These are phyloP conservation scores for Kazachstania bromeliacearum DNA, from an alignment of 805 yeast genomes.

Conservation along the genomic window DNA sequence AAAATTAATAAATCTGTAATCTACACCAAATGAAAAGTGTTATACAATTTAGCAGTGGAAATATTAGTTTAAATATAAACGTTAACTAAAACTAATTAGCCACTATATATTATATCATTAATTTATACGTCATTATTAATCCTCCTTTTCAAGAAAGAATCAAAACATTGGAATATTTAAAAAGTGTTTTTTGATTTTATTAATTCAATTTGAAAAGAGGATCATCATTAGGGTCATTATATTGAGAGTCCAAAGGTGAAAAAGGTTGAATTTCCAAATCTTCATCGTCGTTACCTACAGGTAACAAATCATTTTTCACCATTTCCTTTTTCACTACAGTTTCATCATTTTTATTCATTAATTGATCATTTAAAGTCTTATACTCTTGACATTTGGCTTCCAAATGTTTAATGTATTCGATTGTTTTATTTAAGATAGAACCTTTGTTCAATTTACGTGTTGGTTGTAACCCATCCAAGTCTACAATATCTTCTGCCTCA, in stretches of 20 bases:
- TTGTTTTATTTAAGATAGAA: slow-evolving; percentile 62
- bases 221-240: neutral
- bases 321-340: neutral
- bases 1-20: too few species aligned
- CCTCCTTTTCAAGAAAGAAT: too few species aligned
- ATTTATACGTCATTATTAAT: too few species aligned
- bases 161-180: too few species aligned
- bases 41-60: too few species aligned
- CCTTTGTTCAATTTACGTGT: slow-evolving; percentile 74
- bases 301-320: neutral
- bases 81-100: too few species aligned
- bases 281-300: too few species aligned
- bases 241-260: neutral
- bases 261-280: neutral
- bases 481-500: slow-evolving; percentile 47
- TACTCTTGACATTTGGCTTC: slow-evolving; percentile 50
- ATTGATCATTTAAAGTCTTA: slow-evolving; percentile 37
- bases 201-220: neutral
- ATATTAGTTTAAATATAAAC: too few species aligned
- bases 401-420: slow-evolving; percentile 68
- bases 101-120: too few species aligned
- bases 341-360: slow-evolving; percentile 18
- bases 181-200: too few species aligned
- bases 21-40: too few species aligned
- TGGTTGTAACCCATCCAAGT: slow-evolving; percentile 66